A percentile compares a stretch with the other conserved stretches of the same genome.
Conservation (phyloP, 345 rosid genomes). For the Raphanus sativus region DNA sequence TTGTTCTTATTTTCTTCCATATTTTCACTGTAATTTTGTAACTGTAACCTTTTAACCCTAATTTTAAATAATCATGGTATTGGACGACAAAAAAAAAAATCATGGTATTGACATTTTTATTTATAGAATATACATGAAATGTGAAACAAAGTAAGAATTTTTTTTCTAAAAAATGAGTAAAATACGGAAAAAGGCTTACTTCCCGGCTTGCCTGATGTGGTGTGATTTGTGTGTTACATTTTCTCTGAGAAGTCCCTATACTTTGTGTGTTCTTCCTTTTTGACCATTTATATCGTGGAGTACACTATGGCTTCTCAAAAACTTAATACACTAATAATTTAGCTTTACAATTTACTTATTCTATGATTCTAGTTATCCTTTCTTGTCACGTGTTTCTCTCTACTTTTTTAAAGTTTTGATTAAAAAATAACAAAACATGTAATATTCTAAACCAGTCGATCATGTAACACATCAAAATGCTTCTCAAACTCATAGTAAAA, state of each 20-base stretch:
- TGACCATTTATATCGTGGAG: not conserved
- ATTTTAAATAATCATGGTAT: not conserved
- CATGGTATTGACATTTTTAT: not conserved
- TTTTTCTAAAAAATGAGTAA: not conserved
- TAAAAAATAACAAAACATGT: not conserved
- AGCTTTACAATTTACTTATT: constrained; percentile 7
- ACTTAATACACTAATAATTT: not conserved
- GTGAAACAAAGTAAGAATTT: not conserved
- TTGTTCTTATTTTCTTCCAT: not conserved
- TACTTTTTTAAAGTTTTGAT: constrained; percentile 14
- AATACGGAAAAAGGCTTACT: not conserved
- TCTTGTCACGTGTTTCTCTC: constrained; percentile 14
- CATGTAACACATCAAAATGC: not conserved
- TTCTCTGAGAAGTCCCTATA: constrained; percentile 37
- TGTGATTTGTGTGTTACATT: constrained; percentile 37
- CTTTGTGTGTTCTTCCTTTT: not conserved
- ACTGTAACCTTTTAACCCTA: not conserved
- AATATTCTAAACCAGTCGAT: not conserved
- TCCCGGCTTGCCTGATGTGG: constrained; percentile 33
- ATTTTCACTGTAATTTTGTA: not conserved
- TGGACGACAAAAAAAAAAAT: no score
- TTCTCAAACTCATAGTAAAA: constrained; percentile 9
- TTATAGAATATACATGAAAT: not conserved
- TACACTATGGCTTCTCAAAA: not conserved
- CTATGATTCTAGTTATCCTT: constrained; percentile 20